Base-by-base conservation (phyloP, 208 protist genomes). In the Histomonas meleagridis region DNA sequence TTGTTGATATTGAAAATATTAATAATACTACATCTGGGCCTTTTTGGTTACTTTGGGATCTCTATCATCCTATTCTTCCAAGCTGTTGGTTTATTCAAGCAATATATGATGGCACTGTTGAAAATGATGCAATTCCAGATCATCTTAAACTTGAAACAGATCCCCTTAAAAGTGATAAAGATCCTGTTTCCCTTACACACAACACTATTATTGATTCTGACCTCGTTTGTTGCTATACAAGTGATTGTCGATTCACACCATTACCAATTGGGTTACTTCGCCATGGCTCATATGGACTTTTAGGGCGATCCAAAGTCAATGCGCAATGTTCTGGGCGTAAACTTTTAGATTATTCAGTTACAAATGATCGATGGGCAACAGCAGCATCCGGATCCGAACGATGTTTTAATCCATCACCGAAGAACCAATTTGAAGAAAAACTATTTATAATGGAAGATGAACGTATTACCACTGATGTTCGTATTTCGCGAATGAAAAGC, bases 1-100 rank as follows among this genome's bases (percentile, higher is more conserved):
- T 86, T 55, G 76, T 86, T 5, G 1, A 38, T 57, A 38, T 86
- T 21, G 76, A 86, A 49, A 40, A 86, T 86, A 55, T 86, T 21
- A 86, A 86, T 38, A 26, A 65, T n/a, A 1, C 23, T 16, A 86
- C 76, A 55, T 86, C 76, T 38, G 76, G 76, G 32, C 76, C 76
- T 38, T 86, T 86, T 86, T 86, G 76, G 76, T 46, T 86, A 40
- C 26, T 86, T 7, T 86, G 76, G 76, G 76, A 86, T 21, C 76
- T 86, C 5, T 86, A 51, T 16, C n/a, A 86, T 40, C 76, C 76
- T 38, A 86, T 86, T 57, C 38, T 48, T 38, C 76, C 43, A 7
- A 86, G 16, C 18, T 51, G 26, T 7, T 48, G 18, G 5, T 86
- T 86, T 38, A 86, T 86, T 18, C 76, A 86, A 38, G 21, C 46